Evolutionary conservation across 1,284 basidiomycete species (phyloP).

Genomic region (Ustilago loliicola): DNA sequence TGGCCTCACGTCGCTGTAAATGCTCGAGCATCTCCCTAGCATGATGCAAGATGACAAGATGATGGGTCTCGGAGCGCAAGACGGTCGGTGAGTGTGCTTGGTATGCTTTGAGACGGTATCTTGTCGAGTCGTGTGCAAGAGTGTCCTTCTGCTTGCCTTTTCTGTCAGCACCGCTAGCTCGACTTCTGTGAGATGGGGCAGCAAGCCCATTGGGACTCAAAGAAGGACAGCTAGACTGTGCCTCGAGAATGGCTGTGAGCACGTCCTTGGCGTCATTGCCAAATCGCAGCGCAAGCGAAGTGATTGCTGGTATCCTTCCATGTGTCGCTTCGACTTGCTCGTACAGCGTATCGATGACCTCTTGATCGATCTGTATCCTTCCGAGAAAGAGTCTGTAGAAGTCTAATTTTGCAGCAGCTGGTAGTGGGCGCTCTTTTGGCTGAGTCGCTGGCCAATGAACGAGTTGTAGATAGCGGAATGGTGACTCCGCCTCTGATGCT

Average conservation of each 20-base stretch:
- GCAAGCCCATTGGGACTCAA: constrained; percentile 12
- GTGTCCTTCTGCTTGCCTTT: neutral
- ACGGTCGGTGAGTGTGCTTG: constrained; percentile 40
- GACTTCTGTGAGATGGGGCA: neutral
- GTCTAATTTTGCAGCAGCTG: constrained; percentile 7
- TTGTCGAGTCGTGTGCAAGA: constrained; percentile 4
- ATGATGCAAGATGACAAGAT: constrained; percentile 44
- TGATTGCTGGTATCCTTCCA: constrained; percentile 22
- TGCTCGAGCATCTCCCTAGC: constrained; percentile 55
- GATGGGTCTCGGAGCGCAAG: constrained; percentile 44
- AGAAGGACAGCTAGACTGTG: constrained; percentile 38
- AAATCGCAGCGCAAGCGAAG: constrained; percentile 20
- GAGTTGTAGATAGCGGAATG: constrained; percentile 26
- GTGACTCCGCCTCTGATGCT: constrained; percentile 1
- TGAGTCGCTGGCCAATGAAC: neutral
- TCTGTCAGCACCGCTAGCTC: neutral
- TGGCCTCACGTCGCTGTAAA: constrained; percentile 51
- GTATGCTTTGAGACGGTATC: constrained; percentile 41
- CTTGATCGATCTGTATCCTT: constrained; percentile 40
- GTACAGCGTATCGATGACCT: constrained; percentile 43
- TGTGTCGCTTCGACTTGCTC: constrained; percentile 31
- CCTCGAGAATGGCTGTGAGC: constrained; percentile 33
- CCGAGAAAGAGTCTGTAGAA: constrained; percentile 53
- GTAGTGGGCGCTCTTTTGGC: neutral
- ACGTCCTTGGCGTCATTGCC: constrained; percentile 55